phyloP scores from a whole-genome alignment of 129 eudicot species.

The Lonicera japonica region DNA sequence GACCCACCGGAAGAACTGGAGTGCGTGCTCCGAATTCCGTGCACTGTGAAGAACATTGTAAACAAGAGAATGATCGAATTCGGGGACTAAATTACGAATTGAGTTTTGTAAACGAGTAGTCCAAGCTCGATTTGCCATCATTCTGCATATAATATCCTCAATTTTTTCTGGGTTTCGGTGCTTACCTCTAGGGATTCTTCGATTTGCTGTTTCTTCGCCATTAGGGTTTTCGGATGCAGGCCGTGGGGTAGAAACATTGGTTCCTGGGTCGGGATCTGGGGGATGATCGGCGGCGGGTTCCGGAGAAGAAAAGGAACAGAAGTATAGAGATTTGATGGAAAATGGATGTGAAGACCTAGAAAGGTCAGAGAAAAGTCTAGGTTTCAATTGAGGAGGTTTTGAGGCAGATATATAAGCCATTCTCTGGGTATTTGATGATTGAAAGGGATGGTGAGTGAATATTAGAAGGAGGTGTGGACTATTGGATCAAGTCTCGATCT shows the following conservation, averaged over 20 bases:
- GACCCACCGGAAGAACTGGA: constrained; percentile 94
- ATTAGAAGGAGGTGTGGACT: background rate
- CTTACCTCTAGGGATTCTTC: constrained; percentile 42
- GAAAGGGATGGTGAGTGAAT: background rate
- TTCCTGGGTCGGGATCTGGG: constrained; percentile 13
- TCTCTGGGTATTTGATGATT: constrained; percentile 2
- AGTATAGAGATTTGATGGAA: constrained; percentile 33
- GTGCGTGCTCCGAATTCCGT: constrained; percentile 67
- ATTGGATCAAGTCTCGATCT: background rate
- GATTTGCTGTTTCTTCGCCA: constrained; percentile 16
- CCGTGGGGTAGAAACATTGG: constrained; percentile 4
- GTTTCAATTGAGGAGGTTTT: constrained; percentile 28
- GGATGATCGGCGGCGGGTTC: constrained; percentile 20
- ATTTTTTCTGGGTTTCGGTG: constrained; percentile 51
- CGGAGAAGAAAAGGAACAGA: constrained; percentile 32
- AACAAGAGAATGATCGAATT: constrained; percentile 65
- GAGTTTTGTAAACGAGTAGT: constrained; percentile 89
- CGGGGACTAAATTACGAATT: constrained; percentile 57
- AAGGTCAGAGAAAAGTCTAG: constrained; percentile 31
- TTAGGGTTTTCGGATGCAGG: constrained; percentile 5
- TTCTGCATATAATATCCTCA: constrained; percentile 59
- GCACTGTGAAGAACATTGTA: constrained; percentile 69
- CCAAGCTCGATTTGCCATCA: constrained; percentile 95
- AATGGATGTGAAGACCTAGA: constrained; percentile 28
- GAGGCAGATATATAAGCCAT: constrained; percentile 45